Evolutionary conservation across 2,329 filamentous ascomycete species (phyloP), one percentile per base, ranked within the genome.

Genomic region (Pseudodiploospora longispora): DNA sequence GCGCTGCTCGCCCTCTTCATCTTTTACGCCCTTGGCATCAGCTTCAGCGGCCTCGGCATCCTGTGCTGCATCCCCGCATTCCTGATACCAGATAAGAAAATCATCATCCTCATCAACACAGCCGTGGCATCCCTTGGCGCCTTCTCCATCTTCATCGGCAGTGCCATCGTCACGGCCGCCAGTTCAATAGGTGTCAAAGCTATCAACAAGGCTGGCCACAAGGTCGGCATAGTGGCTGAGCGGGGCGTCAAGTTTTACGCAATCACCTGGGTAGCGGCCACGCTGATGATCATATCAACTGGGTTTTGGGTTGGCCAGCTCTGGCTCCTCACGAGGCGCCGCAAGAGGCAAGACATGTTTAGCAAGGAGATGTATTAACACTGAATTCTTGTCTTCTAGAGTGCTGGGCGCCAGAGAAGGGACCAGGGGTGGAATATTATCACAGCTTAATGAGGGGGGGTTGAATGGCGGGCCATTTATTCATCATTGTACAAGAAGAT

Each of bases 1-100:
- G 61, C 67, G n/a, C 63, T 77, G 4, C 57, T 71, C n/a, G 67
- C 63, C 28, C 58, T 74, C 39, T 72, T 73, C 55, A 59, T 74
- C 40, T 57, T 78, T 44, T 76, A 71, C 56, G 65, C 71, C 35
- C 49, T 77, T 2, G 66, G 61, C 43, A 58, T 65, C 38, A 64
- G 57, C 12, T 62, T 70, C 51, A 59, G 68, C 3, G 71, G 67
- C 8, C 56, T 74, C 3, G 62, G 65, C 30, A 66, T 75, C 54
- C 54, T 76, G 2, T 53, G 57, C 10, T 64, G 59, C 40, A 42
- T 66, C 40, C 60, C 52, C 6, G 62, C 64, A 35, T 48, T 72
- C 45, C 55, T 67, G 53, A 52, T 61, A 28, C 56, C 59, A 1
- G 52, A 50, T 6, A 52, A 52, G 8, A 51, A 50, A 8, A 45